Evolutionary conservation across 2,329 filamentous ascomycete genomes (phyloP).

Genomic region (Penicillium sp.): DNA sequence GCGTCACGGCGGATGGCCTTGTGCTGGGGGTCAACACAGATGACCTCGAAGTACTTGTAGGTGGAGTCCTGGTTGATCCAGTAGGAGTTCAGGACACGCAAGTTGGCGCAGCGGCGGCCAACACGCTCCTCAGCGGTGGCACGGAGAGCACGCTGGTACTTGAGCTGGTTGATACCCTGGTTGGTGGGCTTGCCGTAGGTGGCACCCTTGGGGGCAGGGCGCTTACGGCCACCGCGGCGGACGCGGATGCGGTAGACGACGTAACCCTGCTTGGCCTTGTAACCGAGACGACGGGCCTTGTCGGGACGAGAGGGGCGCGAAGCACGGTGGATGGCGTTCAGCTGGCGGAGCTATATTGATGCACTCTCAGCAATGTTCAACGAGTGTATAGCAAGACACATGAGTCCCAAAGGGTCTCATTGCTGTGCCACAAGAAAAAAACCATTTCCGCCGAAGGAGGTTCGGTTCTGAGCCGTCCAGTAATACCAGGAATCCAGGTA

Average conservation of each 20-base stretch:
- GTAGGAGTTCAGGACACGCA: conserved; percentile 99
- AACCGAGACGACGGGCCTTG: conserved; percentile 99
- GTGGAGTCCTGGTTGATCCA: conserved; percentile 99
- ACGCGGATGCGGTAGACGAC: conserved; percentile 99
- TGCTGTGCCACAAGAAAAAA: conserved; percentile 52
- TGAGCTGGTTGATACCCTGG: conserved; percentile 99
- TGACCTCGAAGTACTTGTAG: conserved; percentile 99
- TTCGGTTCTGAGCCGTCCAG: conserved; percentile 41
- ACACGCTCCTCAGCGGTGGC: conserved; percentile 99
- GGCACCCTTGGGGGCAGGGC: conserved; percentile 94
- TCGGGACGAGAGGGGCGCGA: conserved; percentile 97
- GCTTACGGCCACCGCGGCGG: conserved; percentile 98
- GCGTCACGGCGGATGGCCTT: conserved; percentile 99
- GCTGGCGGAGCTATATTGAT: conserved; percentile 99
- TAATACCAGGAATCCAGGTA: conserved; percentile 38
- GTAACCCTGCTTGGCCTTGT: conserved; percentile 99
- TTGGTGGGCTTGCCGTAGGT: conserved; percentile 99
- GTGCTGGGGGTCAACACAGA: conserved; percentile 99
- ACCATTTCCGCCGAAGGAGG: conserved; percentile 44
- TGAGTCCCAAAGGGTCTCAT: conserved; percentile 38
- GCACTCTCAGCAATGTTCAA: conserved; percentile 99
- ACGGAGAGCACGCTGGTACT: conserved; percentile 99
- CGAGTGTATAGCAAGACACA: conserved; percentile 90
- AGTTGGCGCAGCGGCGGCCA: conserved; percentile 96
- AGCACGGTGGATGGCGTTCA: conserved; percentile 99